Evolutionary conservation across 805 yeast genomes (phyloP).

Genomic region (Cyberlindnera euphorbiiphila): DNA sequence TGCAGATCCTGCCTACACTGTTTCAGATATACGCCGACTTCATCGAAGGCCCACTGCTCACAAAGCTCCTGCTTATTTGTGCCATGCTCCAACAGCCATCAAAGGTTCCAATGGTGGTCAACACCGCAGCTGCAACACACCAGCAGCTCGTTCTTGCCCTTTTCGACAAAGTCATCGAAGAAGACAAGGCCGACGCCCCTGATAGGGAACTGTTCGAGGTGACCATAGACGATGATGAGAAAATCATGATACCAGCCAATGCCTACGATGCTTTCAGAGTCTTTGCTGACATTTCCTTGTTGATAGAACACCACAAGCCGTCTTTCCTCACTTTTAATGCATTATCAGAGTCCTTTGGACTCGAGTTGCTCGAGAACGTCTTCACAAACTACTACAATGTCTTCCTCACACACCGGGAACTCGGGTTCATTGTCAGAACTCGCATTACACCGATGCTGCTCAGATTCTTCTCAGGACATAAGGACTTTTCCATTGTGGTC

Average conservation of each 20-base stretch:
- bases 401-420: constrained; percentile 58
- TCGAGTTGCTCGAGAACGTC: constrained; percentile 81
- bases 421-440: constrained; percentile 61
- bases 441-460: constrained; percentile 74
- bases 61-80: constrained; percentile 63
- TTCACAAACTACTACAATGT: constrained; percentile 56
- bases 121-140: constrained; percentile 90
- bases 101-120: constrained; percentile 71
- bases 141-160: constrained; percentile 79
- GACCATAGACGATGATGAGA: constrained; percentile 42
- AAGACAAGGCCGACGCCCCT: constrained; percentile 28
- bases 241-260: constrained; percentile 42
- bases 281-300: constrained; percentile 66
- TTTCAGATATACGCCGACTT: constrained; percentile 57
- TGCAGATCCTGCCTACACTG: constrained; percentile 77
- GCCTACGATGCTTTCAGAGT: constrained; percentile 70
- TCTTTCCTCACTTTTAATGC: constrained; percentile 47
- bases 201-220: constrained; percentile 34
- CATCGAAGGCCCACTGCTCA: constrained; percentile 52
- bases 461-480: constrained; percentile 54
- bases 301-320: constrained; percentile 58
- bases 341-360: constrained; percentile 61
- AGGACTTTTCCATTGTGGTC: constrained; percentile 65
- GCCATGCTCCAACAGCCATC: constrained; percentile 65
- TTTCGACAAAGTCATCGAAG: constrained; percentile 59